Conservation (phyloP, 805 yeast species). For the Saccharomyces kudriavzevii region DNA sequence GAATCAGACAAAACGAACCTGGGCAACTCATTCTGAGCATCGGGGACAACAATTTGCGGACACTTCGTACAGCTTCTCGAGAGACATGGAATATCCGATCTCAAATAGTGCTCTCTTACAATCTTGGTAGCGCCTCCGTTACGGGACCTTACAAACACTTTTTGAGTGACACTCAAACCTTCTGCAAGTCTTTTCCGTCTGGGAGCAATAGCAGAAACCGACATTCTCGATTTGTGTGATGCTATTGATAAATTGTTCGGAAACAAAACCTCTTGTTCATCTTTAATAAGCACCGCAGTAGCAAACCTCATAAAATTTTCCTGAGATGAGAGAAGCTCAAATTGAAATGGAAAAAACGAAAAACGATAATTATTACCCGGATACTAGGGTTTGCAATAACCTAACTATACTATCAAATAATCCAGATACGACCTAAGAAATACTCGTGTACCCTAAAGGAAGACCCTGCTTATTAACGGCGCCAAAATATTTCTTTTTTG, state of each 20-base stretch:
- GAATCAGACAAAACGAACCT: constrained; percentile 53
- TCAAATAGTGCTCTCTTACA: constrained; percentile 86
- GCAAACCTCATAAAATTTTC: background rate
- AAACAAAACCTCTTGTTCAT: background rate
- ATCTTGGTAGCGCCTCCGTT: constrained; percentile 81
- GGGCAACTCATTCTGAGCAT: constrained; percentile 61
- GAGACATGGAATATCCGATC: constrained; percentile 88
- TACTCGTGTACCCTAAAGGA: background rate
- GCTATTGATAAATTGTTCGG: no score
- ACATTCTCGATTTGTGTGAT: constrained; percentile 5
- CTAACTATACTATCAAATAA: no score
- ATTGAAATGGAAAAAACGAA: background rate
- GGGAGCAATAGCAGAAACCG: constrained; percentile 10
- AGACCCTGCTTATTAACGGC: background rate
- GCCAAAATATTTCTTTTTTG: background rate
- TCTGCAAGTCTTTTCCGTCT: constrained; percentile 40
- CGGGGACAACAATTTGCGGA: constrained; percentile 41
- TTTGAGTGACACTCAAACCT: constrained; percentile 65
- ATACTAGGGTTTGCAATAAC: background rate
- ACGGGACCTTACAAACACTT: constrained; percentile 85
- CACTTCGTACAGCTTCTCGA: constrained; percentile 65
- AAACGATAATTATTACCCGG: background rate
- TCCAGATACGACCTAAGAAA: background rate
- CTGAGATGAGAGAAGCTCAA: background rate
- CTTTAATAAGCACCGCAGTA: background rate